These are phyloP conservation scores for Syncephalastrum sp. DNA, from an alignment of 371 early-diverging fungal genomes.

Conservation along the genomic window DNA sequence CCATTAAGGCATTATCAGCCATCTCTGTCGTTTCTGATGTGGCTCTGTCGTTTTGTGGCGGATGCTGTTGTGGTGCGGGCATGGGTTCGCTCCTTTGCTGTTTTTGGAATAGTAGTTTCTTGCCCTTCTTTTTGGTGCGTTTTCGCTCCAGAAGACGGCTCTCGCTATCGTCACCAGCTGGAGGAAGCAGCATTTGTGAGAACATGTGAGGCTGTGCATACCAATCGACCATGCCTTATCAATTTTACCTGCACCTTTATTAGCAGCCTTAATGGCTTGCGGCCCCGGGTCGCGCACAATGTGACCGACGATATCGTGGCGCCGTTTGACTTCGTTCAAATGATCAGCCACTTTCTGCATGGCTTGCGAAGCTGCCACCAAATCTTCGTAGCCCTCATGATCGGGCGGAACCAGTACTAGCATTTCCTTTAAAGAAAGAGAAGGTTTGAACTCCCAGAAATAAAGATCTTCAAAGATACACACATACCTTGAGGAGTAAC, in stretches of 20 bases:
- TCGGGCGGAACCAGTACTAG: conserved; percentile 54
- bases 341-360: conserved; percentile 74
- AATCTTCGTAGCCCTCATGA: conserved; percentile 55
- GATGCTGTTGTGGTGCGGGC: too few relatives aligned
- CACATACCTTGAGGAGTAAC: conserved; percentile 63
- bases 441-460: neutral
- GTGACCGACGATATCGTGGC: conserved; percentile 82
- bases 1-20: conserved; percentile 35
- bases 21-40: neutral
- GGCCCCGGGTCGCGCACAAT: conserved; percentile 57
- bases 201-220: too few relatives aligned
- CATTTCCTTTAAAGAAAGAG: conserved; percentile 50
- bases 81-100: too few relatives aligned
- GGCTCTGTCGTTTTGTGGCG: too few relatives aligned
- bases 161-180: too few relatives aligned
- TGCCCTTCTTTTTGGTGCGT: neutral
- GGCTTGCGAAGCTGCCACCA: conserved; percentile 44
- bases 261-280: too few relatives aligned
- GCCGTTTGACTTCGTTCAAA: conserved; percentile 81
- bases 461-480: conserved; percentile 22
- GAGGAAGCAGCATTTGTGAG: too few relatives aligned
- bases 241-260: too few relatives aligned
- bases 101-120: too few relatives aligned
- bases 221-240: too few relatives aligned
- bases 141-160: neutral